These are phyloP conservation scores for Eucalyptus pumila DNA, from an alignment of 345 rosid genomes.

Conservation along the genomic window DNA sequence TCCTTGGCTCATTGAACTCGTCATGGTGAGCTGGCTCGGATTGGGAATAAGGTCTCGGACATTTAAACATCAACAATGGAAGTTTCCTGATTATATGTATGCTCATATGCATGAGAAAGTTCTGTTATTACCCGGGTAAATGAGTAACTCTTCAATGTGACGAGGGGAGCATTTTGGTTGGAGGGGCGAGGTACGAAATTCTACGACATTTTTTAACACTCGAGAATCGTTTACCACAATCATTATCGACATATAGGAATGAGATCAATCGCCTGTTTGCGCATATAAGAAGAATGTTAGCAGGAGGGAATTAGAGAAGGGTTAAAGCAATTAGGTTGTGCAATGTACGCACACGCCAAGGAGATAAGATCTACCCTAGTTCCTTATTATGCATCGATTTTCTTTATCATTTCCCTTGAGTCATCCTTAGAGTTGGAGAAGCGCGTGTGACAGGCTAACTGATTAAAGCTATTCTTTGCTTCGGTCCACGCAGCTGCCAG, in stretches of 20 bases:
- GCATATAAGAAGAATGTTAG: background rate
- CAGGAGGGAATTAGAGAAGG: background rate
- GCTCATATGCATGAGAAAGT: background rate
- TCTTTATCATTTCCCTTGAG: background rate
- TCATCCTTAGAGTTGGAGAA: background rate
- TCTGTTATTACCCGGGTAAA: background rate
- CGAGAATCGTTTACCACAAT: background rate
- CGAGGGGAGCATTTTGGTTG: background rate
- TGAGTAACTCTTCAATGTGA: background rate
- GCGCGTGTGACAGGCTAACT: background rate
- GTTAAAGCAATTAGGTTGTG: background rate
- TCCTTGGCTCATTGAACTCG: background rate
- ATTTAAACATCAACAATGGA: background rate
- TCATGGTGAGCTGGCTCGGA: background rate
- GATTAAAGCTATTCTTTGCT: background rate
- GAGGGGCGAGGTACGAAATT: background rate
- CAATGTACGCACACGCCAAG: background rate
- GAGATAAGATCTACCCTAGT: background rate
- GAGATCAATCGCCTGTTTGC: background rate
- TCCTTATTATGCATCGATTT: background rate
- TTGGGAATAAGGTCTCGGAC: background rate
- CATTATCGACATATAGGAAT: background rate
- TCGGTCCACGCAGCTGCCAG: background rate
- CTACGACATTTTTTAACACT: background rate
- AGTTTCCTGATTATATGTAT: background rate